phyloP scores from a whole-genome alignment of 352 stramenopile genomes.

The Aphanomyces cochlioides region DNA sequence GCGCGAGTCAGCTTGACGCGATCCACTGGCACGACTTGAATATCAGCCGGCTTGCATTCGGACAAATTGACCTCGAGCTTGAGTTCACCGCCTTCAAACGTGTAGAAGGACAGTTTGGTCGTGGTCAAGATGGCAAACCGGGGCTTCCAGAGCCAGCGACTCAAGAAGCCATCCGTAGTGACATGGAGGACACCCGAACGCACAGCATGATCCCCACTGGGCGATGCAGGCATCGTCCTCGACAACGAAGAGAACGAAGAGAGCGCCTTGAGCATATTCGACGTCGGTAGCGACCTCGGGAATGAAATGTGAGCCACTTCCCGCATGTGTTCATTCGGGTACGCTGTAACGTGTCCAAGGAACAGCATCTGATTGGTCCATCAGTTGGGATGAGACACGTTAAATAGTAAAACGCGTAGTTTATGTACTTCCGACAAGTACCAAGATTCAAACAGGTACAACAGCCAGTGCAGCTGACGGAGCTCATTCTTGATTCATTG shows the following conservation, averaged over 20 bases:
- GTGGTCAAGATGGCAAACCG: slow-evolving; percentile 72
- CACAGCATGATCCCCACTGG: slow-evolving; percentile 40
- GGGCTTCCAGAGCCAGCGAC: slow-evolving; percentile 73
- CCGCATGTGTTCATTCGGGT: no score
- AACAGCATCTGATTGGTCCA: background rate
- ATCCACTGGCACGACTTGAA: slow-evolving; percentile 79
- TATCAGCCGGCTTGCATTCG: slow-evolving; percentile 51
- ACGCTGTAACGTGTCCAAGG: background rate
- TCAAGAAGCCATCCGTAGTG: slow-evolving; percentile 48
- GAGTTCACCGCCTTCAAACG: slow-evolving; percentile 73
- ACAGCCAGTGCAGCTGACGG: no score
- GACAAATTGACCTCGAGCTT: slow-evolving; percentile 67
- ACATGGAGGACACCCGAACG: slow-evolving; percentile 77
- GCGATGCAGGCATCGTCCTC: background rate
- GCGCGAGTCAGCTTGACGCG: slow-evolving; percentile 62
- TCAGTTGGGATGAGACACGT: background rate
- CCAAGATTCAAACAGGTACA: no score
- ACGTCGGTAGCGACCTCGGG: background rate
- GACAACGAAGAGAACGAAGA: background rate
- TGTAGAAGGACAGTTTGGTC: slow-evolving; percentile 62
- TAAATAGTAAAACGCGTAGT: background rate
- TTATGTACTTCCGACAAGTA: no score
- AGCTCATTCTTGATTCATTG: no score
- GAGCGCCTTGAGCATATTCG: slow-evolving; percentile 3
- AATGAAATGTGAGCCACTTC: background rate